Conservation (phyloP, 2,329 filamentous ascomycete genomes). For the Venturia nashicola region DNA sequence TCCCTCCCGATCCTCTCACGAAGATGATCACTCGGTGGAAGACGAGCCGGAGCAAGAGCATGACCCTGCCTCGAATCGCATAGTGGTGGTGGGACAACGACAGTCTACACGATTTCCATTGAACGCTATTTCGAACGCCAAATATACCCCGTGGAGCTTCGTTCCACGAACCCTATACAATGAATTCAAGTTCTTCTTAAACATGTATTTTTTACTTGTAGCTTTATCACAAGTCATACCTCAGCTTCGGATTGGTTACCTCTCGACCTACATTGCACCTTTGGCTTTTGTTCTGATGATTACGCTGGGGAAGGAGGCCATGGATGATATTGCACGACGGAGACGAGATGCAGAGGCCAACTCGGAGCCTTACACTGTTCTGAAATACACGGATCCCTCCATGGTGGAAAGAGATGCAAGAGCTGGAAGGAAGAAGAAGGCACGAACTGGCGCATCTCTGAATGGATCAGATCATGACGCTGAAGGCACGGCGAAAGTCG, state of each 20-base stretch:
- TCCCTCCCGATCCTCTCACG: conserved; percentile 21
- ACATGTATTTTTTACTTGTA: conserved; percentile 95
- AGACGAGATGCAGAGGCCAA: conserved; percentile 89
- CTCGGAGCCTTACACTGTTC: conserved; percentile 71
- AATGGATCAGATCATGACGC: conserved; percentile 10
- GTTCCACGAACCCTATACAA: conserved; percentile 91
- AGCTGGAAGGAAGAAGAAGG: conserved; percentile 14
- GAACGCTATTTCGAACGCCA: conserved; percentile 91
- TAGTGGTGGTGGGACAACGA: conserved; percentile 60
- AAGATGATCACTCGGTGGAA: neutral
- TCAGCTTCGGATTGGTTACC: conserved; percentile 78
- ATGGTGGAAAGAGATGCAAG: conserved; percentile 10
- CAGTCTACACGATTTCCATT: conserved; percentile 71
- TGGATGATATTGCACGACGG: conserved; percentile 80
- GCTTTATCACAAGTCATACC: conserved; percentile 90
- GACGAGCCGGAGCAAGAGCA: conserved; percentile 20
- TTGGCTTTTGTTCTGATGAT: conserved; percentile 84
- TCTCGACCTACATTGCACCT: conserved; percentile 88
- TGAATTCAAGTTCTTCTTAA: conserved; percentile 99
- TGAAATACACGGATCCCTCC: conserved; percentile 51
- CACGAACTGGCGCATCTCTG: conserved; percentile 13
- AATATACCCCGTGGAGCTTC: conserved; percentile 93
- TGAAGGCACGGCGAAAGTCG: neutral
- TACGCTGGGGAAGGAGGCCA: conserved; percentile 89
- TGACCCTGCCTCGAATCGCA: conserved; percentile 56